A percentile compares a stretch with the other conserved stretches of the same genome.
These are phyloP conservation scores for Diospyros lotus DNA, from an alignment of 148 eudicot species.

Conservation along the genomic window DNA sequence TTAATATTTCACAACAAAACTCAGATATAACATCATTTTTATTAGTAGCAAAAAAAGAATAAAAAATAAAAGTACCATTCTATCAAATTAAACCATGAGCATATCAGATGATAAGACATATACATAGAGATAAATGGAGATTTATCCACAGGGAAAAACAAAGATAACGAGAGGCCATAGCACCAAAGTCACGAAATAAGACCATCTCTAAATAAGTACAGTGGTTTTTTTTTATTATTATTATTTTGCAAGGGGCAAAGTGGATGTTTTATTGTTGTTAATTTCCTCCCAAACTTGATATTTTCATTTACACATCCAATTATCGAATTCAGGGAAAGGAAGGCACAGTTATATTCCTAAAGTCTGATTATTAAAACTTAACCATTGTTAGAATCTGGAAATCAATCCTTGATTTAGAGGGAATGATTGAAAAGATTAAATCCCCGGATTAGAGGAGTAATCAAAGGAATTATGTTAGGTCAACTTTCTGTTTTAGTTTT, in stretches of 20 bases:
- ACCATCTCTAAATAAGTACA: not conserved
- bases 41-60: not conserved
- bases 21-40: not conserved
- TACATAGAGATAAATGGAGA: not conserved
- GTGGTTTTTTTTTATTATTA: too few relatives aligned
- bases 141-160: not conserved
- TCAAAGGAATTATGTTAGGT: too few relatives aligned
- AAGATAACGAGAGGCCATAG: not conserved
- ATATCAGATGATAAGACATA: not conserved
- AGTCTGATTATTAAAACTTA: not conserved
- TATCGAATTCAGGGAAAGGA: not conserved
- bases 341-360: not conserved
- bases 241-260: not conserved
- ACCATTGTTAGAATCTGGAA: too few relatives aligned
- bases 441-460: too few relatives aligned
- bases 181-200: not conserved
- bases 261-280: not conserved
- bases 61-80: not conserved
- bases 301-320: not conserved
- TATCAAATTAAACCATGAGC: not conserved
- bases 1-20: not conserved
- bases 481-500: too few relatives aligned
- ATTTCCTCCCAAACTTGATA: not conserved
- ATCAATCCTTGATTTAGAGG: too few relatives aligned
- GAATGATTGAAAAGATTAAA: too few relatives aligned